Percentiles rank a stretch among this genome's conserved stretches.
Evolutionary conservation across 2,329 filamentous ascomycete species (phyloP).

Genomic region (Bipolaris zeicola): DNA sequence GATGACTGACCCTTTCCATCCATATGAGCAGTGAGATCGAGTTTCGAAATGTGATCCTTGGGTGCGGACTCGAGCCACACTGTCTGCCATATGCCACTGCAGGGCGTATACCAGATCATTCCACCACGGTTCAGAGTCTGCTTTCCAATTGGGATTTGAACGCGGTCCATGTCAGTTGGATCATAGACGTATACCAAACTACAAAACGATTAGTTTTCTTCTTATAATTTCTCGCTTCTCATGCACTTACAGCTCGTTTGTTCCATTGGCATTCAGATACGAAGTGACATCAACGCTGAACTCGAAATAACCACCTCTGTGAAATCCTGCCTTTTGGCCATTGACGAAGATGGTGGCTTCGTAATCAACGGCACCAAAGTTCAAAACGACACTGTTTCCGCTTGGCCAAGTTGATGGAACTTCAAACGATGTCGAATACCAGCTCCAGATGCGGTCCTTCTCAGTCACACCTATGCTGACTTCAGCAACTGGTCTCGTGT

Average conservation of each 20-base stretch:
- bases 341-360: slow-evolving; percentile 65
- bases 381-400: slow-evolving; percentile 55
- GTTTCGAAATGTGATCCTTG: slow-evolving; percentile 59
- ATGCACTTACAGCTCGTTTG: slow-evolving; percentile 60
- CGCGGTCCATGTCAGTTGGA: slow-evolving; percentile 63
- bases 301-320: slow-evolving; percentile 66
- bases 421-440: slow-evolving; percentile 59
- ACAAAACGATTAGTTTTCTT: neutral
- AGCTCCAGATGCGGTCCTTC: slow-evolving; percentile 49
- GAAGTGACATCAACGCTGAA: slow-evolving; percentile 66
- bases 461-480: slow-evolving; percentile 50
- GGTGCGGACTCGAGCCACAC: slow-evolving; percentile 74
- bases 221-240: neutral
- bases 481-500: slow-evolving; percentile 48
- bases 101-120: slow-evolving; percentile 72
- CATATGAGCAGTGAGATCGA: slow-evolving; percentile 62
- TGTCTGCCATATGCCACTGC: slow-evolving; percentile 75
- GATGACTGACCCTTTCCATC: slow-evolving; percentile 36
- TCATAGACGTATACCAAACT: slow-evolving; percentile 70
- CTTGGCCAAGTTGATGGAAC: slow-evolving; percentile 56
- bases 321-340: slow-evolving; percentile 56
- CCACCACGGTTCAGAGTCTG: slow-evolving; percentile 63
- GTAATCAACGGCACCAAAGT: slow-evolving; percentile 66
- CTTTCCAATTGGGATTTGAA: slow-evolving; percentile 70
- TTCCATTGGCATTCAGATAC: slow-evolving; percentile 47